Evolutionary conservation across 345 rosid species (phyloP), one percentile per base, ranked within the genome.

Genomic region (Barbarea vulgaris): DNA sequence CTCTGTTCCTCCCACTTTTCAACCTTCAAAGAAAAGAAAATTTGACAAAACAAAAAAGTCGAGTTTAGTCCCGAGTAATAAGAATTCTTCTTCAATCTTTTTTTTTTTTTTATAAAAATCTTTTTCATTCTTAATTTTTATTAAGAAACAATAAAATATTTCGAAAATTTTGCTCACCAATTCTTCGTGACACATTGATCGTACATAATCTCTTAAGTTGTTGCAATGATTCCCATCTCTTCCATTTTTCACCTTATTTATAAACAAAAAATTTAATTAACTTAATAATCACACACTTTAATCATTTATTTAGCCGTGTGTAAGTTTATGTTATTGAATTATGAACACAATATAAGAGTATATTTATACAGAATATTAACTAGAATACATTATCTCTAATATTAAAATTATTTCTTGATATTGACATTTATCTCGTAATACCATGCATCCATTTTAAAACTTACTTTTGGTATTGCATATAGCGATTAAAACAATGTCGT

Each of bases 1-100:
- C 69, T 68, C 27, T 75, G 69, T 39, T 68, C 63, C 2, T 75
- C 79, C 79, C 74, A 75, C 41, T 51, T 75, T 4, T 75, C 69
- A 28, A 60, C 74, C 79, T 75, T 58, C 14, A 17, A 41, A 18
- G 14, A 41, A 17, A 19, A n/a, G 6, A 63, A 13, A 7, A 11
- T 2, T 31, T 5, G 5, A 70, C 17, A 7, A 2, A 41, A 13
- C 1, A 3, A 6, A 5, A 14, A 9, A 54, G 3, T 25, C 2
- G 1, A 8, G 4, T 69, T 37, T 47, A n/a, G 41, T 28, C 30
- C 4, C 4, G 3, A 42, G 5, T 25, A 15, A 46, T 34, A 9
- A 14, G 7, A 7, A 21, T 21, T 4, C 0, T 33, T 27, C 0
- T 2, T 25, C 2, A 27, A 44, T 63, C 37, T n/a, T n/a, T n/a